Base-by-base conservation (phyloP, 2,329 filamentous ascomycete genomes). In the Leptosphaerulina australis region DNA sequence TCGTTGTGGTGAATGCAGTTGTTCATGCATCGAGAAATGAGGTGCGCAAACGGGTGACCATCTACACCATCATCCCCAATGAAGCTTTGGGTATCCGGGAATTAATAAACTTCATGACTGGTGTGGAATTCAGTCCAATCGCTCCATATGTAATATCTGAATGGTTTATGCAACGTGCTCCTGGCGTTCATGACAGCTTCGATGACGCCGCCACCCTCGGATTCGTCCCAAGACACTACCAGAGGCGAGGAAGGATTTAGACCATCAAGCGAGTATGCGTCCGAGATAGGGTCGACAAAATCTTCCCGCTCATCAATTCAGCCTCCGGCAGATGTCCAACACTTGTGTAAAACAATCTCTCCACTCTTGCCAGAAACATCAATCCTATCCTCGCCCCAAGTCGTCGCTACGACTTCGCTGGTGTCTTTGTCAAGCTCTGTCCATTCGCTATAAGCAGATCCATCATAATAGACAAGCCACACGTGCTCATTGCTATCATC, bases 81-180 rank as follows among this genome's bases (percentile, higher is more conserved):
- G 3, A 58, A 38, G 24, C 55, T 58, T 37, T 51, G 46, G 1
- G 55, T 55, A 14, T 58, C 29, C 5, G 40, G 20, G 18, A 52
- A 51, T 26, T 51, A 47, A 25, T 33, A 24, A 9, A 46, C 51
- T 11, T 58, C 55, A 24, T 55, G 51, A 7, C 51, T 51, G 15
- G 51, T 51, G 2, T 1, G 11, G 10, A 58, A 30, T 2, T 15
- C 22, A 1, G 15, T 36, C 55, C 55, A 58, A 12, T 52, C 40
- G 17, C 30, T 36, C 55, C 55, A 58, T n/a, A 5, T 36, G 15
- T 47, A 46, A 21, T 49, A 34, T 5, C 18, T 26, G 44, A 55
- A 55, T 3, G 30, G 18, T 15, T 46, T 51, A 36, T 58, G 55
- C 2, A 24, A 12, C 3, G 34, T 28, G n/a, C 38, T 17, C n/a